Evolutionary conservation across 805 yeast species (phyloP), one percentile per base, ranked within the genome.

Genomic region (Candida vartiovaarae): DNA sequence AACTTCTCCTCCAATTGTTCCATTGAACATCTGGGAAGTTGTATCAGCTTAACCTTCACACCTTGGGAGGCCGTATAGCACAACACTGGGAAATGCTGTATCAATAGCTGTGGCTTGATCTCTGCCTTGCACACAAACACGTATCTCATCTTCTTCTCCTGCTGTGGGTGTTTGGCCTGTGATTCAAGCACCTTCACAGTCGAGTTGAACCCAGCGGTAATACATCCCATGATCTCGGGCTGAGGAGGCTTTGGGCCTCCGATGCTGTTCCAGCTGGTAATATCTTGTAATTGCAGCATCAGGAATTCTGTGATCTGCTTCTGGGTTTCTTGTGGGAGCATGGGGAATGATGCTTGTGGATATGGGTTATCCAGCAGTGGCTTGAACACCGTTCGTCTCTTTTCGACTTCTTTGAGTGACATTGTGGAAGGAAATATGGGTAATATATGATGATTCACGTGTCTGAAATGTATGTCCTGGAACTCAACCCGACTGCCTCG

Each of bases 291-390:
- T 7, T 72, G 45, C 3, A 62, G 52, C 4, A 59, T 49, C 8
- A 71, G 50, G 25, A 61, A 57, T 29, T 71, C 70, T 3, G 72
- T 44, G n/a, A 75, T 56, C 38, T 66, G 65, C 29, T 54, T 40
- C 8, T 70, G 71, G 2, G 62, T 41, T 5, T 59, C 57, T 6
- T 68, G 72, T 8, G 68, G 72, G 1, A 68, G 54, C 54, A 66
- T 64, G 6, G 75, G 71, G 63, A 74, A 70, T 8, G 57, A 61
- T 7, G 72, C 66, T 40, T 70, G 70, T 0, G 83, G 73, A 53
- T 67, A 80, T 3, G 89, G 87, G 47, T 78, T 78, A 28, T 80
- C 81, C 23, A 82, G 63, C 2, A 82, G 63, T 0, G 89, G 86
- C 58, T 76, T 80, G 61, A 76, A 78, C 6, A 80, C 77, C 48